Percentiles rank a stretch among this genome's conserved stretches.
phyloP scores from a whole-genome alignment of 179 eudicot genomes.

The Pouteria campechiana region DNA sequence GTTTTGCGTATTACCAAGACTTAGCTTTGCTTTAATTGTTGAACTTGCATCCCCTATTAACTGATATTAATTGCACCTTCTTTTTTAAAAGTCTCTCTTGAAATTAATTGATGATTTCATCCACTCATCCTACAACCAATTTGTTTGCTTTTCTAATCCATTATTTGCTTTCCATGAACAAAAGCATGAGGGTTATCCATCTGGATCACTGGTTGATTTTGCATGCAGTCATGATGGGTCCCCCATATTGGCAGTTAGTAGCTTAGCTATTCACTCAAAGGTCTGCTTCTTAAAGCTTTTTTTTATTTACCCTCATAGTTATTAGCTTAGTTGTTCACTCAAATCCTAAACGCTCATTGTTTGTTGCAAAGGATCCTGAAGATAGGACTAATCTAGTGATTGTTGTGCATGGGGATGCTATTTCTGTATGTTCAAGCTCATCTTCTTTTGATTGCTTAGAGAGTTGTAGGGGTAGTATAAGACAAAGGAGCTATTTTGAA shows the following conservation, averaged over 20 bases:
- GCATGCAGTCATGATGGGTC: constrained; percentile 83
- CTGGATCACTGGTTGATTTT: constrained; percentile 91
- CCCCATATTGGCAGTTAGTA: constrained; percentile 90
- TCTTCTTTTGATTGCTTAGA: constrained; percentile 90
- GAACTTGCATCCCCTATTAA: too few species aligned
- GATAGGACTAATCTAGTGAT: constrained; percentile 85
- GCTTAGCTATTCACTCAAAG: constrained; percentile 87
- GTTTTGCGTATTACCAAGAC: too few species aligned
- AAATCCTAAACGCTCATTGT: constrained; percentile 76
- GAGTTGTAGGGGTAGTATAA: constrained; percentile 88
- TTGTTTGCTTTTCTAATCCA: too few species aligned
- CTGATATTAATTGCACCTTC: too few species aligned
- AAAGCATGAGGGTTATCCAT: constrained; percentile 85
- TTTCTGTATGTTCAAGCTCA: constrained; percentile 76
- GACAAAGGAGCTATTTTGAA: constrained; percentile 86
- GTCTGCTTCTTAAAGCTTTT: constrained; percentile 21
- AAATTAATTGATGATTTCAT: too few species aligned
- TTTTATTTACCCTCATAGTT: too few species aligned
- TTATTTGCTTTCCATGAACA: constrained; percentile 24
- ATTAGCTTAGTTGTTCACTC: too few species aligned
- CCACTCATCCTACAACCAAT: too few species aligned
- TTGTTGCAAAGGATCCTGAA: constrained; percentile 88
- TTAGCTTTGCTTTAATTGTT: too few species aligned
- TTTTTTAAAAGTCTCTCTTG: too few species aligned
- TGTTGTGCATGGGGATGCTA: constrained; percentile 81